Base-by-base conservation (phyloP, 441 rosid species). In the Francoa sonchifolia region DNA sequence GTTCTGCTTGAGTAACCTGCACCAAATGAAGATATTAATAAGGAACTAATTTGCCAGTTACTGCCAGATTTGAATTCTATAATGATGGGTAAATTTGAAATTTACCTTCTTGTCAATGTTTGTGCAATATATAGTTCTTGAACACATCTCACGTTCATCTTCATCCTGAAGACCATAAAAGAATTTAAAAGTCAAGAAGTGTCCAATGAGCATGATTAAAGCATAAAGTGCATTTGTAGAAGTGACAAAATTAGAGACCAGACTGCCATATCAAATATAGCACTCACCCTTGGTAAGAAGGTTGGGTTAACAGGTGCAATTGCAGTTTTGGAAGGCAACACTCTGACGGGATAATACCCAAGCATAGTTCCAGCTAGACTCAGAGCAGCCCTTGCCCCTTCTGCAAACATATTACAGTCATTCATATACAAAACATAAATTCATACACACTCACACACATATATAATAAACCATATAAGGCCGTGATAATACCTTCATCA, bases 221-320 rank as follows among this genome's bases (percentile, higher is more conserved):
- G 35, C 3, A 9, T 17, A 11, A 5, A 11, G 13, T 4, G 28
- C 15, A 15, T 0, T 8, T 27, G n/a, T 6, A 29, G 9, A 13
- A 29, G 9, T 13, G 1, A 29, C 7, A 9, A 28, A 23, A 52
- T 19, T 41, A 30, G 16, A 15, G 23, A n/a, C 13, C 8, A 19
- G 11, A 44, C 10, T 12, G 14, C 16, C 16, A 26, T 9, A 26
- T 43, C 4, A 15, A 6, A 27, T 50, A 19, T 42, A 45, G 52
- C 43, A 32, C 74, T 55, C 59, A 77, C 92, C 70, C 83, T 67
- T 8, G 98, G 98, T 63, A 90, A 66, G 53, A 79, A 90, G 11
- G 96, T 82, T 2, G 98, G 98, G 71, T 90, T 90, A 52, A 90
- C 98, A 36, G 98, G 98, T 17, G 96, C 96, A 46, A 90, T 90